Base-by-base conservation (phyloP, 2,329 filamentous ascomycete species). In the Ceratocystiopsis minuta region DNA sequence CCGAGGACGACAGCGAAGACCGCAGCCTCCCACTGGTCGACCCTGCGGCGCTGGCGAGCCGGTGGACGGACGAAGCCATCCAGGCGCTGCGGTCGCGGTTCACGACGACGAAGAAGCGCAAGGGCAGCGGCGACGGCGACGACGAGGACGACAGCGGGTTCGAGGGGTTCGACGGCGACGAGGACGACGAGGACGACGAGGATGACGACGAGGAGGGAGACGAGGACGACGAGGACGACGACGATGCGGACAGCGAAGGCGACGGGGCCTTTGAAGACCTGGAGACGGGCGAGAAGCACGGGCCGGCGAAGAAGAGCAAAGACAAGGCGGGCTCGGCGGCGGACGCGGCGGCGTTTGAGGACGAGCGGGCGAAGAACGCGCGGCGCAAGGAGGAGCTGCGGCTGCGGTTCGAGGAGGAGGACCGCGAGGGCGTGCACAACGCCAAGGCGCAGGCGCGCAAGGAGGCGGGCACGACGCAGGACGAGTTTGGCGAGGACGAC, bases 401-500 rank as follows among this genome's bases (percentile, higher is more conserved):
- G 56, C 67, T 92, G 41, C 77, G 92, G 1, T 98, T 98, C 55
- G 90, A 98, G 55, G 87, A 96, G 59, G 90, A 98, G 65, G 90
- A 98, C 55, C 74, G 84, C n/a, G 90, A 98, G 56, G 90, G 90
- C 0, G 87, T 95, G 56, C 76, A 82, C 53, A 92, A 92, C 54
- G 85, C 90, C 60, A 92, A 92, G 55, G 78, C 82, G 24, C 75
- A 78, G 40, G 80, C 80, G 12, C 72, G 80, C 33, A 68, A 74
- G 48, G 80, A 85, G 49, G 75, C 72, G 28, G 78, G 70, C 32
- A 36, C 39, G 37, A 32, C 44, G 15, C 66, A 75, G 6, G 75
- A 88, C 41, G 80, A 92, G 54, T 96, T 93, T 53, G 90, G 87
- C 41, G 90, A 98, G 60, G 90, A 98, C 56, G 84, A 98, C 43